Base-by-base conservation (phyloP, 2,329 filamentous ascomycete genomes). In the Claviceps spartinae region DNA sequence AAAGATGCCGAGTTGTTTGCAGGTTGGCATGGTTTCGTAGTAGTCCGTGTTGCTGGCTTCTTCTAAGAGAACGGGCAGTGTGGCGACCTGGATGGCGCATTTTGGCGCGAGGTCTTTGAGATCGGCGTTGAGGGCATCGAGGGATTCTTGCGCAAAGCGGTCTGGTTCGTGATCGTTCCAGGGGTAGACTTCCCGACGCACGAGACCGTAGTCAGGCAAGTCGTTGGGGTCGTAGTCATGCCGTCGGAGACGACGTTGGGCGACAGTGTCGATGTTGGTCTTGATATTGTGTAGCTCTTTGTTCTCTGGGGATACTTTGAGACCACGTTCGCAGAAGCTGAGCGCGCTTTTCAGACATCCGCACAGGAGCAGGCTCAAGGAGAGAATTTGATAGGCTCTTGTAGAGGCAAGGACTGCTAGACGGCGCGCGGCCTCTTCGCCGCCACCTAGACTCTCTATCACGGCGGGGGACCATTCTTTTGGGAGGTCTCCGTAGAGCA, bases 1-100 rank as follows among this genome's bases (percentile, higher is more conserved):
- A 64, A 97, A 97, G 3, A 98, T 77, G 4, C 93, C 93, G 0
- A 98, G 77, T 66, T 98, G 93, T 54, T 79, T 77, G 58, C 82
- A 83, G 5, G 78, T 83, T 8, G 74, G 70, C 16, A 75, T 76
- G 42, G 70, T 70, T n/a, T 74, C 70, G 57, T 72, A 73, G 26
- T 62, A 62, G 54, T 76, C 72, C 1, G 71, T 74, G 30, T 69
- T 68, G 52, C 76, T 77, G 4, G 75, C 77, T 24, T 71, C 70
- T 47, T 77, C 73, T 11, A 82, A 71, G 24, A 97, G 69, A 0
- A 86, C 72, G 1, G 91, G 93, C 4, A 98, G 70, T 36, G 83
- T 77, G 0, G 88, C 82, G 3, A 85, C 83, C 53, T 81, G 78
- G 34, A 95, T 86, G 56, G 87, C 86, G 55, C 91, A 86, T 61